These are phyloP conservation scores for Aspergillus thermomutatus DNA, from an alignment of 2,329 filamentous ascomycete species.

Conservation along the genomic window DNA sequence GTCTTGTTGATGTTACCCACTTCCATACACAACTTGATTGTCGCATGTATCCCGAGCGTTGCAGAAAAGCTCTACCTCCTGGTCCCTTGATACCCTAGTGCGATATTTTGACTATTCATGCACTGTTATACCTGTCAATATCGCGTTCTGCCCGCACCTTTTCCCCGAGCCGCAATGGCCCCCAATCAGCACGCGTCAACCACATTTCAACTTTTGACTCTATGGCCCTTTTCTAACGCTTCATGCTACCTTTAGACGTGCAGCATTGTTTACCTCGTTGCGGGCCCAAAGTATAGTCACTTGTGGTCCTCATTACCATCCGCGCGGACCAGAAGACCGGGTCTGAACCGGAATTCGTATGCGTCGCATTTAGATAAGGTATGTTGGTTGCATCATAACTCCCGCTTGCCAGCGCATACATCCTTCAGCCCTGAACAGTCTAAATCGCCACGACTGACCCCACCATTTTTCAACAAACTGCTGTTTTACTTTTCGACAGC, in stretches of 20 bases:
- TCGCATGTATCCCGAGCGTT: background rate
- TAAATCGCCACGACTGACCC: constrained; percentile 27
- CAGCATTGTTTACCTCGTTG: constrained; percentile 2
- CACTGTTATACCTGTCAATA: constrained; percentile 12
- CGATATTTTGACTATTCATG: constrained; percentile 5
- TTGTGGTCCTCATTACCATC: constrained; percentile 6
- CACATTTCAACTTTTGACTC: constrained; percentile 4
- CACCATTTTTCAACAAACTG: constrained; percentile 13
- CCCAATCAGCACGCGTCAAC: constrained; percentile 27
- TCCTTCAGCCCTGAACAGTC: constrained; percentile 26
- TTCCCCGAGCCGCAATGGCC: constrained; percentile 8
- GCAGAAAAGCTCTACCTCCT: background rate
- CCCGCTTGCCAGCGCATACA: constrained; percentile 42
- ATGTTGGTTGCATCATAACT: constrained; percentile 33
- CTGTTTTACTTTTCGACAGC: constrained; percentile 23
- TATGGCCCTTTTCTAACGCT: constrained; percentile 12
- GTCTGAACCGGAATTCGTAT: constrained; percentile 23
- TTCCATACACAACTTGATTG: constrained; percentile 3
- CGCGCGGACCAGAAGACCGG: constrained; percentile 14
- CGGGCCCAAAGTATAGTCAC: background rate
- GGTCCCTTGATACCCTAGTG: background rate
- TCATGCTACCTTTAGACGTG: constrained; percentile 8
- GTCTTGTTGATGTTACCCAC: background rate
- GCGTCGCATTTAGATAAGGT: constrained; percentile 34
- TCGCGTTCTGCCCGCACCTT: constrained; percentile 16